A percentile compares a stretch with the other conserved stretches of the same genome.
These are phyloP conservation scores for Hypomontagnella monticulosa DNA, from an alignment of 495 filamentous ascomycete species.

Conservation along the genomic window DNA sequence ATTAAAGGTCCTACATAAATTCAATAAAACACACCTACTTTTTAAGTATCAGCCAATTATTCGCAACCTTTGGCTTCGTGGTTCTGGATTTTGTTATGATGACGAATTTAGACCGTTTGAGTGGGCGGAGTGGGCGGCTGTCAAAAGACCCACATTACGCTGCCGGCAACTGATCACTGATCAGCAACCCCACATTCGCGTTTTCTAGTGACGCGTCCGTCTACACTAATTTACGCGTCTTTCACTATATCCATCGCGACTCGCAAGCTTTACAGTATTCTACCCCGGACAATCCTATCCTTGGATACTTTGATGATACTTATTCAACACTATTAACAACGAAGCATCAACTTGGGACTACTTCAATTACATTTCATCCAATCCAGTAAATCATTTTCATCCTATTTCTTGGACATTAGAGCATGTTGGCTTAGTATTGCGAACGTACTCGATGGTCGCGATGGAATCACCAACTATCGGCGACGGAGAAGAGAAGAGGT, in stretches of 20 bases:
- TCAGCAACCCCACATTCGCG: conserved; percentile 30
- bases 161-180: background rate
- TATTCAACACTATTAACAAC: background rate
- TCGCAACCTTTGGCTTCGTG: background rate
- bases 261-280: too few species aligned
- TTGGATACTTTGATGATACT: background rate
- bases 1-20: conserved; percentile 33
- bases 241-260: background rate
- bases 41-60: conserved; percentile 1
- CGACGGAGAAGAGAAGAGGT: conserved; percentile 14
- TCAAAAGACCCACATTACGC: conserved; percentile 2
- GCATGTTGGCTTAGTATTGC: background rate
- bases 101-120: background rate
- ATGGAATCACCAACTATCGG: conserved; percentile 7
- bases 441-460: background rate
- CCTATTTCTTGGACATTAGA: background rate
- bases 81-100: background rate
- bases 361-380: background rate
- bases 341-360: background rate
- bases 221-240: conserved; percentile 41
- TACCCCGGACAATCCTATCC: too few species aligned
- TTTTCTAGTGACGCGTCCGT: conserved; percentile 38
- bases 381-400: background rate
- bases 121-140: conserved; percentile 14
- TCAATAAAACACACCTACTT: background rate